Base-by-base conservation (phyloP, 345 rosid species). In the Luvunga scandens region DNA sequence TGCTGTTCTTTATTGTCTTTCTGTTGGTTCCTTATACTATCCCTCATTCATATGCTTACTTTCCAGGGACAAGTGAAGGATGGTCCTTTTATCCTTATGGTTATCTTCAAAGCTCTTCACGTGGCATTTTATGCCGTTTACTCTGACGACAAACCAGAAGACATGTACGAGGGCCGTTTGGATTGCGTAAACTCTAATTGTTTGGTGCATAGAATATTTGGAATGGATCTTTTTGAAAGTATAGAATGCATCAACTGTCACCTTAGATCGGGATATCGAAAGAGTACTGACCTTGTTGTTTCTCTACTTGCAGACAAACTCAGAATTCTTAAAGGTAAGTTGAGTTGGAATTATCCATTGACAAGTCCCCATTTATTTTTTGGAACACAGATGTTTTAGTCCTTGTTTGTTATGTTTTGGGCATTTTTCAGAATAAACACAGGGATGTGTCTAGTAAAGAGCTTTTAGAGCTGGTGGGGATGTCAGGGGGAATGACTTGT, bases 201-300 rank as follows among this genome's bases (percentile, higher is more conserved):
- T 69, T 69, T 39, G 22, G 72, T 69, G 56, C 67, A 63, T 63
- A 28, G 67, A 30, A 63, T 63, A 63, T 63, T 63, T 16, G 67
- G 67, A 63, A 28, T 28, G 67, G 67, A 63, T 63, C n/a, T 14
- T 63, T 16, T 13, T 30, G 38, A 39, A 69, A 24, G 55, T 24
- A 5, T 42, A 39, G 4, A 69, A 21, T 69, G 72, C n/a, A 2
- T 5, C 31, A n/a, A 38, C 6, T 38, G 72, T 24, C 1, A 42
- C 1, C 5, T 25, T 36, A 36, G 38, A 38, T 69, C 57, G 4
- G 42, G 25, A 42, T n/a, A 34, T 19, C 70, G 7, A 5, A 34
- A 33, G 70, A 3, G 2, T 69, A 42, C 31, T 42, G 0, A 55
- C 48, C 28, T 39, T 36, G 38, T 12, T 69, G 33, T 34, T 30